Evolutionary conservation across 2,329 filamentous ascomycete species (phyloP), one percentile per base, ranked within the genome.

Genomic region (Alternaria brassicicola): DNA sequence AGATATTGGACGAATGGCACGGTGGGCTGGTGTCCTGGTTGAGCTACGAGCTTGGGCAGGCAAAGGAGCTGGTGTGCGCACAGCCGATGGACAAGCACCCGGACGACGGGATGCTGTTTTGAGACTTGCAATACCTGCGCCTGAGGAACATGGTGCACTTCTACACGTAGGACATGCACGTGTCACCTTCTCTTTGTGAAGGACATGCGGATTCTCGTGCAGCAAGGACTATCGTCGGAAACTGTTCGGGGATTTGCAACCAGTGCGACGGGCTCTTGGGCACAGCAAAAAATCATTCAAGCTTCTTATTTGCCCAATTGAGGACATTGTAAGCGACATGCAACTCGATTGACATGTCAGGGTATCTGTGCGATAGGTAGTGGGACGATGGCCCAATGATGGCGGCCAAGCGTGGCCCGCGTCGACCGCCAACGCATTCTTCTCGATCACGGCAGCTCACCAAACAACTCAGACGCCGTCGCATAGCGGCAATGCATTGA

Each of bases 1-100:
- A 95, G 68, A 84, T 87, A 17, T 76, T 91, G 6, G 88, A 90
- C 33, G 73, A 76, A 57, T 41, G 66, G 21, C 57, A 67, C 8
- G 69, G 69, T 19, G 75, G 76, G 8, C 45, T 78, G 26, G 66
- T 69, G 26, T 53, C 63, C 28, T 78, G 77, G 71, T 36, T 78
- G 59, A 57, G 57, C 50, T 46, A 54, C 9, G 53, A 69, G 58
- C 63, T 77, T 21, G 51, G 53, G 52, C 30, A 57, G 50, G 46
- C 57, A 47, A 38, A 46, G 12, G 58, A 52, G 19, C 35, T 46
- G 26, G 39, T 30, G 15, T 10, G 30, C 17, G 28, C 46, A 33
- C 53, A 35, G 35, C 31, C 38, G 38, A 54, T 55, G 9, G 38
- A 17, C 21, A 35, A 52, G 31, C 31, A 57, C 46, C 61, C 65